A percentile compares a stretch with the other conserved stretches of the same genome.
Conservation (phyloP, 257 asterid genomes). For the Oldenlandia corymbosa region DNA sequence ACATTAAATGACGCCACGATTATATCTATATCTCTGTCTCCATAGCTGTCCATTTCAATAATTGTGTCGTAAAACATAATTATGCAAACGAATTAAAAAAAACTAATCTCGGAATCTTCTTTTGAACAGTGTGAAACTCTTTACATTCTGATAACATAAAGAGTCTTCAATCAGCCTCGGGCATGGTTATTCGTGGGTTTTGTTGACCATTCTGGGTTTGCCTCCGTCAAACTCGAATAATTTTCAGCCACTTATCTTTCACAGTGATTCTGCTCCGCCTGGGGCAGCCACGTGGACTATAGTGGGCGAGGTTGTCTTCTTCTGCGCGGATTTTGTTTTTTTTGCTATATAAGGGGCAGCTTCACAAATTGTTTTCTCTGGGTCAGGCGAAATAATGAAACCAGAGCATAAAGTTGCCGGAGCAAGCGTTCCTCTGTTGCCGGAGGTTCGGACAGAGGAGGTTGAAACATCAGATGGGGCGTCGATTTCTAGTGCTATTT, state of each 20-base stretch:
- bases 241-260: neutral
- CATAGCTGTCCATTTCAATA: too few relatives aligned
- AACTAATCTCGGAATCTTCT: too few relatives aligned
- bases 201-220: neutral
- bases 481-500: conserved; percentile 70
- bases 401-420: conserved; percentile 29
- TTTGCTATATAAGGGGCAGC: neutral
- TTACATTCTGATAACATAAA: too few relatives aligned
- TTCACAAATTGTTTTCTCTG: neutral
- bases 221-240: neutral
- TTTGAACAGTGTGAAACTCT: too few relatives aligned
- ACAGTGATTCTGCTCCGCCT: neutral
- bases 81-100: too few relatives aligned
- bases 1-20: neutral
- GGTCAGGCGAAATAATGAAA: conserved; percentile 25
- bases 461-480: conserved; percentile 38
- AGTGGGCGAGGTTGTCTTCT: neutral
- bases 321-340: neutral
- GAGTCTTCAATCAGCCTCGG: neutral
- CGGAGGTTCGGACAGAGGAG: conserved; percentile 22
- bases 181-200: neutral
- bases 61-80: neutral
- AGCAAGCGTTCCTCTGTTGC: conserved; percentile 49
- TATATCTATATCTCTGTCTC: neutral
- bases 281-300: neutral